Evolutionary conservation across 441 rosid genomes (phyloP).

Genomic region (Syzygium malaccense): DNA sequence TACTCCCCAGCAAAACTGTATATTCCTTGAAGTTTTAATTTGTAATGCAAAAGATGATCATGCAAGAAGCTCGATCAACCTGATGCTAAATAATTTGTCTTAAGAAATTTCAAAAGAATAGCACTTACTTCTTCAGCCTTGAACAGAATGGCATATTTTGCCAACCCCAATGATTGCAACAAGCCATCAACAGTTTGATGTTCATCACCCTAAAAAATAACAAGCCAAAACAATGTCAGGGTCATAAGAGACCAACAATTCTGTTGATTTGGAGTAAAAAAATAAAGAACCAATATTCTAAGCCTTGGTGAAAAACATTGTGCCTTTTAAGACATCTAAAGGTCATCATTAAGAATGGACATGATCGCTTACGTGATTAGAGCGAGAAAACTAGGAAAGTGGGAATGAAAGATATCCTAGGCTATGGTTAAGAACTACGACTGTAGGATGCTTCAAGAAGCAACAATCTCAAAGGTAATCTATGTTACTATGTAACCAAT

Average conservation of each 20-base stretch:
- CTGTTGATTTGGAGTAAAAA: neutral
- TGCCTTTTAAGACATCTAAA: neutral
- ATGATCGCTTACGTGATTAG: neutral
- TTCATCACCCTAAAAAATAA: conserved; percentile 6
- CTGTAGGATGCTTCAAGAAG: neutral
- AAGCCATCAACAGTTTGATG: conserved; percentile 17
- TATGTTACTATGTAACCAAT: neutral
- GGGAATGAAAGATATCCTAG: neutral
- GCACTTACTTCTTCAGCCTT: conserved; percentile 23
- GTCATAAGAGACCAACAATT: neutral
- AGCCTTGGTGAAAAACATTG: neutral
- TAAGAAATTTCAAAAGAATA: neutral
- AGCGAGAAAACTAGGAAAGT: neutral
- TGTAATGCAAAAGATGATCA: neutral
- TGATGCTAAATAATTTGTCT: neutral
- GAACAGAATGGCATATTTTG: conserved; percentile 11
- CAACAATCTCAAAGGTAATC: neutral
- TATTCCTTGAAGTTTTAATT: neutral
- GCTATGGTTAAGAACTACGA: neutral
- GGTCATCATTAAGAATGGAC: neutral
- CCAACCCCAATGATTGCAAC: conserved; percentile 12
- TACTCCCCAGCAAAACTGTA: neutral
- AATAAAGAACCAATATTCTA: neutral
- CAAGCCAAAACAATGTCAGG: neutral
- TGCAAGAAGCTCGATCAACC: neutral